These are phyloP conservation scores for Hypholoma fasciculare DNA, from an alignment of 768 basidiomycete genomes.

Conservation along the genomic window DNA sequence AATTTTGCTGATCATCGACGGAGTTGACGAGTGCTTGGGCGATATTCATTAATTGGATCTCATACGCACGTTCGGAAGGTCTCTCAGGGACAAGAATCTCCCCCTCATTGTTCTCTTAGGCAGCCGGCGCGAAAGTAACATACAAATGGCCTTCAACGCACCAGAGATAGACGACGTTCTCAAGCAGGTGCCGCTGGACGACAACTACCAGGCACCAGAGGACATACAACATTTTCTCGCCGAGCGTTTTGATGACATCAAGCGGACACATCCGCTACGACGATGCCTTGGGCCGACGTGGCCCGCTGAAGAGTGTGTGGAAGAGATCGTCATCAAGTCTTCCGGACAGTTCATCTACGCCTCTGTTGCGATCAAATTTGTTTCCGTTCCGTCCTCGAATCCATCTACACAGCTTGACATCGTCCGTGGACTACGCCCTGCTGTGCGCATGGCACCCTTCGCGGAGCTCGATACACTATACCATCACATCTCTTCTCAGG, in stretches of 20 bases:
- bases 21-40: too few relatives aligned
- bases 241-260: neutral
- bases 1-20: too few relatives aligned
- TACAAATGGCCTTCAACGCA: too few relatives aligned
- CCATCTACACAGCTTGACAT: neutral
- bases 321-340: neutral
- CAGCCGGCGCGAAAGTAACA: too few relatives aligned
- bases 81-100: too few relatives aligned
- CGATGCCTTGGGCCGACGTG: neutral
- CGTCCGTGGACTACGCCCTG: conserved; percentile 1
- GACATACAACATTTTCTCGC: too few relatives aligned
- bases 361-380: neutral
- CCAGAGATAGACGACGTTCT: too few relatives aligned
- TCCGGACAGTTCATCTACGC: neutral
- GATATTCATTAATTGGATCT: too few relatives aligned
- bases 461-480: conserved; percentile 9
- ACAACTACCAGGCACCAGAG: too few relatives aligned
- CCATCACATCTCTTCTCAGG: neutral
- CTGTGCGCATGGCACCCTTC: conserved; percentile 2
- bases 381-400: neutral
- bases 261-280: neutral
- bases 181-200: too few relatives aligned
- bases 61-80: too few relatives aligned
- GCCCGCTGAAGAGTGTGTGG: neutral
- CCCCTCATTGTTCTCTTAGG: too few relatives aligned